These are phyloP conservation scores for Globisporangium recalcitrans DNA, from an alignment of 352 stramenopile species.

Conservation along the genomic window DNA sequence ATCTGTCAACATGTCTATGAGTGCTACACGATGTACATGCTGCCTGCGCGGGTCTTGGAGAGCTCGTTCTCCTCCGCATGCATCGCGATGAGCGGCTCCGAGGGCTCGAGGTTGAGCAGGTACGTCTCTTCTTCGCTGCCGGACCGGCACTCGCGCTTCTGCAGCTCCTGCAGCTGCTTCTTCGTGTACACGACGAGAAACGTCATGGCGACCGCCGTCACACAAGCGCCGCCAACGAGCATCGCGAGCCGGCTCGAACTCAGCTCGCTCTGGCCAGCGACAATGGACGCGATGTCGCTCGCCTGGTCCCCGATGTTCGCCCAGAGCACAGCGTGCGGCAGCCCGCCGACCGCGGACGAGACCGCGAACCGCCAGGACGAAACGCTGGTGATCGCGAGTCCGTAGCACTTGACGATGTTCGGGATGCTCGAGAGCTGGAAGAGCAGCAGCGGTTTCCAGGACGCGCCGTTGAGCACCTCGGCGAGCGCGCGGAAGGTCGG, in stretches of 20 bases:
- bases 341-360: constrained; percentile 45
- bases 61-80: constrained; percentile 15
- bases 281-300: constrained; percentile 55
- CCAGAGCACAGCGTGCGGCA: constrained; percentile 65
- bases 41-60: constrained; percentile 26
- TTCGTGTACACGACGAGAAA: constrained; percentile 65
- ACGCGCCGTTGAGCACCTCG: constrained; percentile 50
- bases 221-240: constrained; percentile 29
- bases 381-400: constrained; percentile 66
- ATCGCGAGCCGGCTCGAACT: constrained; percentile 38
- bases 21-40: constrained; percentile 3
- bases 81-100: constrained; percentile 12
- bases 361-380: constrained; percentile 47
- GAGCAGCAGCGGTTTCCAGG: constrained; percentile 73
- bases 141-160: constrained; percentile 50
- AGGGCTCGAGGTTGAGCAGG: constrained; percentile 13
- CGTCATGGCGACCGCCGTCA: constrained; percentile 52
- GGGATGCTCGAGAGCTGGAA: constrained; percentile 76
- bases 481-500: constrained; percentile 67
- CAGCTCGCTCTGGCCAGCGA: constrained; percentile 47
- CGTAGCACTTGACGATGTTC: constrained; percentile 80
- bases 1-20: neutral
- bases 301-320: constrained; percentile 65
- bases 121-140: constrained; percentile 40
- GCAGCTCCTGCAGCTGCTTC: constrained; percentile 48